Evolutionary conservation across 192 early-diverging fungal species (phyloP).

Genomic region (Backusella westeae): DNA sequence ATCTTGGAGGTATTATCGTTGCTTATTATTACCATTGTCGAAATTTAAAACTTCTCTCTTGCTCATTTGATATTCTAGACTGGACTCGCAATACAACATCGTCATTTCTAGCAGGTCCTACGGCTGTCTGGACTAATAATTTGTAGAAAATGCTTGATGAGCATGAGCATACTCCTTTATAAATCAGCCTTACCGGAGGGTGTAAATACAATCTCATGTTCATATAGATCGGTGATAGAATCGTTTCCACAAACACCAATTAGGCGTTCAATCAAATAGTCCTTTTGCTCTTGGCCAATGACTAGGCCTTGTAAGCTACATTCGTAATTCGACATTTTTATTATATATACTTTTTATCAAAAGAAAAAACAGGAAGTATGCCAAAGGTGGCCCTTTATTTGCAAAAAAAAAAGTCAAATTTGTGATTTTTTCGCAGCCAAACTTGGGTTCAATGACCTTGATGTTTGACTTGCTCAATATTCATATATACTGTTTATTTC

Average conservation of each 20-base stretch:
- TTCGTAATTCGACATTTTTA: slow-evolving; percentile 32
- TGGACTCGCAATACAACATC: slow-evolving; percentile 68
- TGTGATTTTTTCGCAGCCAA: neutral
- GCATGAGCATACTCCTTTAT: neutral
- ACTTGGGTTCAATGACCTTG: too few relatives aligned
- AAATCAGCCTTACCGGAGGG: slow-evolving; percentile 50
- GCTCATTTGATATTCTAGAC: slow-evolving; percentile 48
- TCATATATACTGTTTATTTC: too few relatives aligned
- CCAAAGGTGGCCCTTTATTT: neutral
- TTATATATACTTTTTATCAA: neutral
- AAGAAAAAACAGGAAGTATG: neutral
- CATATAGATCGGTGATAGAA: slow-evolving; percentile 49
- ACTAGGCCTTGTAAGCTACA: slow-evolving; percentile 38
- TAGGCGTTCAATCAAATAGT: slow-evolving; percentile 57
- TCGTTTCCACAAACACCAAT: slow-evolving; percentile 67
- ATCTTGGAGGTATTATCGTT: neutral
- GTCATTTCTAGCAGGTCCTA: slow-evolving; percentile 69
- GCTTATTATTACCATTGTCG: slow-evolving; percentile 40
- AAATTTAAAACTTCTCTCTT: slow-evolving; percentile 33
- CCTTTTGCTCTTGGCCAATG: slow-evolving; percentile 24
- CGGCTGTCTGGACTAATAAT: slow-evolving; percentile 57
- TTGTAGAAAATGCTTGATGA: neutral
- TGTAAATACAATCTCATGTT: slow-evolving; percentile 67
- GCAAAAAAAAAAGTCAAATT: neutral
- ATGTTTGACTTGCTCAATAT: too few relatives aligned